phyloP scores from a whole-genome alignment of 1,139 yeast species.

The Saccharomyces hybrid region DNA sequence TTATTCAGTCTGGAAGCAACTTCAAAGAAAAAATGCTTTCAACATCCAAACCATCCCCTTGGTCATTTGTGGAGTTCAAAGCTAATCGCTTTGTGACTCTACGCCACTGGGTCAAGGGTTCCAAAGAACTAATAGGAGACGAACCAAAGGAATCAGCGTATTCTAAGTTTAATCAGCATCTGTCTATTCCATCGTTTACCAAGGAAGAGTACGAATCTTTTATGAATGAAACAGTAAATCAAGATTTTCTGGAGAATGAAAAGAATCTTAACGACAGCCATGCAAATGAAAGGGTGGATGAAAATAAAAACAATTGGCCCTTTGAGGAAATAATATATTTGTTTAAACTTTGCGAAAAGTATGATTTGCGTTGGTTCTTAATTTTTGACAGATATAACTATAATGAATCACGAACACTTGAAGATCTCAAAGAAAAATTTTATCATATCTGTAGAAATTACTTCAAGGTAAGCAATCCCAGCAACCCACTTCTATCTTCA shows the following conservation, averaged over 20 bases:
- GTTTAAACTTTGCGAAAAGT: constrained; percentile 62
- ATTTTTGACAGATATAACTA: constrained; percentile 66
- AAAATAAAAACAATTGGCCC: constrained; percentile 45
- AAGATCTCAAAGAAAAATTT: constrained; percentile 78
- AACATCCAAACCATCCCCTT: constrained; percentile 63
- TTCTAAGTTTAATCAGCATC: constrained; percentile 63
- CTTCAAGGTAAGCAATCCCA: constrained; percentile 32
- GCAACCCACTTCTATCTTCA: constrained; percentile 36
- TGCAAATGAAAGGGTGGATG: constrained; percentile 7
- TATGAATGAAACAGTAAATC: constrained; percentile 34
- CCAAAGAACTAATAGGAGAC: constrained; percentile 39
- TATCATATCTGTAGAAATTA: constrained; percentile 48
- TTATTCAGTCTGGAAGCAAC: constrained; percentile 45
- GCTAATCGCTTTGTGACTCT: constrained; percentile 51
- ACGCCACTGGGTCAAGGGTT: constrained; percentile 84
- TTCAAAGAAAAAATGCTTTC: constrained; percentile 62
- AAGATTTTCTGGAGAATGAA: constrained; percentile 7
- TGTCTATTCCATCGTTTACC: constrained; percentile 64
- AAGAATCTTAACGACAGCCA: neutral
- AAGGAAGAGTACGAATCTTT: constrained; percentile 55
- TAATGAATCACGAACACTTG: constrained; percentile 37
- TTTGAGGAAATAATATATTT: constrained; percentile 71
- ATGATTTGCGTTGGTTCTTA: constrained; percentile 84
- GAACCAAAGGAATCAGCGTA: constrained; percentile 50
- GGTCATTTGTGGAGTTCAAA: constrained; percentile 63